These are phyloP conservation scores for Nephelium lappaceum DNA, from an alignment of 345 rosid genomes.

Conservation along the genomic window DNA sequence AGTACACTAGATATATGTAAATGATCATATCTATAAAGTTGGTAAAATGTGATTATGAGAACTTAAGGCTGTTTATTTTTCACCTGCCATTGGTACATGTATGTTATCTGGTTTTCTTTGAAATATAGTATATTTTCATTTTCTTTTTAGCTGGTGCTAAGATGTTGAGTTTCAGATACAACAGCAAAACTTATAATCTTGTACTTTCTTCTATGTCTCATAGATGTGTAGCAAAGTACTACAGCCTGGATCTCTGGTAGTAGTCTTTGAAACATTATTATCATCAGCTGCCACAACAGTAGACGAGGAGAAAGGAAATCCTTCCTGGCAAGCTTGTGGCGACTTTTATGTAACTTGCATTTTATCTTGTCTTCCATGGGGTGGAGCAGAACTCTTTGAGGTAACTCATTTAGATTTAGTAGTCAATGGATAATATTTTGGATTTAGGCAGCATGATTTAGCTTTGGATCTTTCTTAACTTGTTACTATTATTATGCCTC, in stretches of 20 bases:
- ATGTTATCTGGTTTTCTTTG: not conserved
- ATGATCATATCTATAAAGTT: not conserved
- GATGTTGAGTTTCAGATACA: not conserved
- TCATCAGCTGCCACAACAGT: conserved; percentile 96
- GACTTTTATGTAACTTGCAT: conserved; percentile 92
- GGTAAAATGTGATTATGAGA: not conserved
- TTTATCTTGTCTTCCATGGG: conserved; percentile 97
- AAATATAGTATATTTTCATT: not conserved
- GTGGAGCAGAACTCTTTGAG: conserved; percentile 95
- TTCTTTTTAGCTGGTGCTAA: not conserved
- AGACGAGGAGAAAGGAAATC: conserved; percentile 98
- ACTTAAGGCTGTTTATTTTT: not conserved
- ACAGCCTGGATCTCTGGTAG: conserved; percentile 84
- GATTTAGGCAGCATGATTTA: conserved; percentile 12
- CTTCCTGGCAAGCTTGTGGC: conserved; percentile 94
- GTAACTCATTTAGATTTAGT: conserved; percentile 38
- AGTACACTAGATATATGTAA: not conserved
- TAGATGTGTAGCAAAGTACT: conserved; percentile 97
- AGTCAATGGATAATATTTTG: conserved; percentile 15
- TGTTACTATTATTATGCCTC: not conserved
- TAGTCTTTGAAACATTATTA: conserved; percentile 81
- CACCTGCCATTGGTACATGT: not conserved
- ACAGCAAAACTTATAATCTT: not conserved
- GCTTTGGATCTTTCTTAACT: not conserved
- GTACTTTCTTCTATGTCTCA: conserved; percentile 14